A percentile compares a stretch with the other conserved stretches of the same genome.
Evolutionary conservation across 805 yeast species (phyloP).

Genomic region (Saturnispora saitoi): DNA sequence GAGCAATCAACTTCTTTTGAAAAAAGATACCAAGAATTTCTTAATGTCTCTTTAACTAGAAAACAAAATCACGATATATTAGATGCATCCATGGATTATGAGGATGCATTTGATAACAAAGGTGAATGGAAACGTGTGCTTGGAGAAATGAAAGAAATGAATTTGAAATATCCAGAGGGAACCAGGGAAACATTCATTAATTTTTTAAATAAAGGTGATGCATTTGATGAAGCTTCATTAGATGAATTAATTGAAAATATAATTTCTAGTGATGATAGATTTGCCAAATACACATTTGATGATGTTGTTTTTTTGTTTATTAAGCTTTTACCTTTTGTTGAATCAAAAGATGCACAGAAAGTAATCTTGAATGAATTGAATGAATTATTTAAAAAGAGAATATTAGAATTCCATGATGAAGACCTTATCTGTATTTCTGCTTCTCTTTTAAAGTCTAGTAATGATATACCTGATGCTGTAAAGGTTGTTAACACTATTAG

Average conservation of each 20-base stretch:
- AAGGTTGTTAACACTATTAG: constrained; percentile 1
- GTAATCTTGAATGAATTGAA: constrained; percentile 4
- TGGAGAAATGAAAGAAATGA: not conserved
- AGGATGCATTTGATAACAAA: not conserved
- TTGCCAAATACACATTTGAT: constrained; percentile 9
- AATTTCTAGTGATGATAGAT: not conserved
- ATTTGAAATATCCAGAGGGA: constrained; percentile 7
- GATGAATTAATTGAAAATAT: not conserved
- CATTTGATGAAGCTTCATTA: constrained; percentile 1
- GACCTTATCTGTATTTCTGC: constrained; percentile 4
- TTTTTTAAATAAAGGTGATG: not conserved
- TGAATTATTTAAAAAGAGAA: constrained; percentile 6
- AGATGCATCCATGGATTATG: not conserved
- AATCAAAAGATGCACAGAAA: not conserved
- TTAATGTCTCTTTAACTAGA: not conserved
- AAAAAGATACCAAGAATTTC: not conserved
- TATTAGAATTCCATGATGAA: constrained; percentile 13
- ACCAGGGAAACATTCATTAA: not conserved
- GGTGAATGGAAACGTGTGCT: not conserved
- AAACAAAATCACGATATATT: not conserved
- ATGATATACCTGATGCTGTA: not conserved
- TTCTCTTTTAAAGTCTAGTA: not conserved
- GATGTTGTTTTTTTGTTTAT: constrained; percentile 7
- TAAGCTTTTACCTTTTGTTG: constrained; percentile 2
- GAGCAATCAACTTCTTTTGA: not conserved